Conservation (phyloP, 495 filamentous ascomycete genomes). For the Penicillium angulare region DNA sequence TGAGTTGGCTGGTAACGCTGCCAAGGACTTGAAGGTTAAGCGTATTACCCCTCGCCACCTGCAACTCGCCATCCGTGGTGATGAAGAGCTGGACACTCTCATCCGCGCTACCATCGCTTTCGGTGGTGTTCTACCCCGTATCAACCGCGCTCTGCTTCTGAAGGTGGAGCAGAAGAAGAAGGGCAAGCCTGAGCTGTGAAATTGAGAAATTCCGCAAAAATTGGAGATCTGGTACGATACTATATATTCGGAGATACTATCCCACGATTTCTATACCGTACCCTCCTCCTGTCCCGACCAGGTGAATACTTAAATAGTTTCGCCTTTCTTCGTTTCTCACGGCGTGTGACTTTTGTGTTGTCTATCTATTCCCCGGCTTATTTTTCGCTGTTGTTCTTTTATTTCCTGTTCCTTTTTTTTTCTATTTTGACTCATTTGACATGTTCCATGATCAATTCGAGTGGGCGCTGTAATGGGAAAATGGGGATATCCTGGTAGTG, state of each 20-base stretch:
- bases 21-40: conserved; percentile 99
- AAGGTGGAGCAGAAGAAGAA: conserved; percentile 99
- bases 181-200: conserved; percentile 59
- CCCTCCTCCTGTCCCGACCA: conserved; percentile 3
- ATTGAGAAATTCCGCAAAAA: conserved; percentile 5
- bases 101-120: conserved; percentile 98
- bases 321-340: conserved; percentile 24
- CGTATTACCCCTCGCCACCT: conserved; percentile 98
- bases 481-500: conserved; percentile 41
- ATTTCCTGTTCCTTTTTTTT: conserved; percentile 17
- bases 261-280: too few relatives aligned
- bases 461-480: conserved; percentile 49
- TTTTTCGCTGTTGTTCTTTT: conserved; percentile 23
- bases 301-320: conserved; percentile 6
- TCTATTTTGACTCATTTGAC: conserved; percentile 7
- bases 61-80: conserved; percentile 96
- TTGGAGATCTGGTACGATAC: conserved; percentile 7
- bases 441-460: conserved; percentile 20
- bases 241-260: too few relatives aligned
- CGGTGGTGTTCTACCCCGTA: conserved; percentile 96
- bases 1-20: conserved; percentile 95
- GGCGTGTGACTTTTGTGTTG: conserved; percentile 31
- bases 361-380: conserved; percentile 31
- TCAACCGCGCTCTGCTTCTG: conserved; percentile 94
- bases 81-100: conserved; percentile 96